These are phyloP conservation scores for Taiozyma sp. DNA, from an alignment of 1,139 yeast genomes.

Conservation along the genomic window DNA sequence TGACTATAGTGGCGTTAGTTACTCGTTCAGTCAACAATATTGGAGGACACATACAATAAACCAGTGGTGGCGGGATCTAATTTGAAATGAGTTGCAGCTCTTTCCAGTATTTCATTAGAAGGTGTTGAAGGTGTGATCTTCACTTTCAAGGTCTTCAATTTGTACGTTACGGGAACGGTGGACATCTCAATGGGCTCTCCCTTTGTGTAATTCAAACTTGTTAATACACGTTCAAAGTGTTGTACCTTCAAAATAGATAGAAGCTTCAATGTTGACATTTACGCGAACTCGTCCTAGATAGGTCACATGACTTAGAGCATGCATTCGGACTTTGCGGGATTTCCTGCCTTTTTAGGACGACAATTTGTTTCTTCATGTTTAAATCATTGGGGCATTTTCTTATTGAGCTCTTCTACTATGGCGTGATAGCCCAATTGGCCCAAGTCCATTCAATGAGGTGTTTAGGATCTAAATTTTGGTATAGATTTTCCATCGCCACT, in stretches of 20 bases:
- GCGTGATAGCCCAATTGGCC: too few relatives aligned
- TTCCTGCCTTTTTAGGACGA: not conserved
- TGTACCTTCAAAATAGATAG: too few relatives aligned
- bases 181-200: slow-evolving; percentile 12
- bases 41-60: slow-evolving; percentile 13
- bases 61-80: slow-evolving; percentile 15
- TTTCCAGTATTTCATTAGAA: slow-evolving; percentile 13
- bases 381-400: too few relatives aligned
- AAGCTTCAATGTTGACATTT: not conserved
- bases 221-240: too few relatives aligned
- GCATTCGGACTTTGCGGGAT: not conserved
- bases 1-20: slow-evolving; percentile 19
- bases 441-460: too few relatives aligned
- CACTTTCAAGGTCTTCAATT: slow-evolving; percentile 12
- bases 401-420: too few relatives aligned
- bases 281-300: not conserved
- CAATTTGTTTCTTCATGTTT: too few relatives aligned
- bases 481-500: too few relatives aligned
- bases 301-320: not conserved
- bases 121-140: slow-evolving; percentile 18
- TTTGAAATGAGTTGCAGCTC: slow-evolving; percentile 16
- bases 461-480: too few relatives aligned
- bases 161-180: slow-evolving; percentile 13
- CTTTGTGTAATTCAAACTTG: not conserved
- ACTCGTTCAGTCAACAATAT: not conserved